A percentile compares a stretch with the other conserved stretches of the same genome.
These are phyloP conservation scores for Nannizziopsis arthrosporioides DNA, from an alignment of 2,329 filamentous ascomycete genomes.

Conservation along the genomic window DNA sequence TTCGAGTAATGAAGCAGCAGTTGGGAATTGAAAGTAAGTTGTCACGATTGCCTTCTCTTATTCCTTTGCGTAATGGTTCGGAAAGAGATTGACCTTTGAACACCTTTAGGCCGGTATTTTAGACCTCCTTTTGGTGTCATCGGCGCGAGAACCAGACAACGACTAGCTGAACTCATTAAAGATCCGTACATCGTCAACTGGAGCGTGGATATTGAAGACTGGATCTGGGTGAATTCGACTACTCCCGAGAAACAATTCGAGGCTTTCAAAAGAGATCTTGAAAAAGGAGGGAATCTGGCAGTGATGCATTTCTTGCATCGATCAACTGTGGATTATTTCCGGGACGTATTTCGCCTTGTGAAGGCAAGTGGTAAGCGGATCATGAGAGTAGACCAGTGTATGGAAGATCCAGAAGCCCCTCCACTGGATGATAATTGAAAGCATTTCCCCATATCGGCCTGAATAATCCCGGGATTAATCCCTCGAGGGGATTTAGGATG, in stretches of 20 bases:
- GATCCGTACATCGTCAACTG: slow-evolving; percentile 53
- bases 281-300: slow-evolving; percentile 51
- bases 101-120: slow-evolving; percentile 45
- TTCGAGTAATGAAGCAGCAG: slow-evolving; percentile 23
- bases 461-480: too few species aligned
- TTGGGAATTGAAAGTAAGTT: slow-evolving; percentile 28
- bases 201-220: slow-evolving; percentile 61
- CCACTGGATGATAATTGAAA: slow-evolving; percentile 18
- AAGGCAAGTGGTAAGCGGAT: slow-evolving; percentile 52
- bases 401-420: slow-evolving; percentile 50
- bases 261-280: slow-evolving; percentile 52
- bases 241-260: slow-evolving; percentile 57
- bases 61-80: not conserved
- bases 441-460: too few species aligned
- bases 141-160: slow-evolving; percentile 54
- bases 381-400: slow-evolving; percentile 56
- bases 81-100: not conserved
- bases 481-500: too few species aligned
- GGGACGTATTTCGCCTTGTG: slow-evolving; percentile 53
- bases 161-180: slow-evolving; percentile 43
- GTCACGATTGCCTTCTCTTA: not conserved
- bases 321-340: slow-evolving; percentile 51
- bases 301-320: slow-evolving; percentile 60
- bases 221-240: slow-evolving; percentile 50
- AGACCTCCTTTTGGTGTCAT: slow-evolving; percentile 58